Conservation (phyloP, 2,329 filamentous ascomycete species). For the Neonectria faginata region DNA sequence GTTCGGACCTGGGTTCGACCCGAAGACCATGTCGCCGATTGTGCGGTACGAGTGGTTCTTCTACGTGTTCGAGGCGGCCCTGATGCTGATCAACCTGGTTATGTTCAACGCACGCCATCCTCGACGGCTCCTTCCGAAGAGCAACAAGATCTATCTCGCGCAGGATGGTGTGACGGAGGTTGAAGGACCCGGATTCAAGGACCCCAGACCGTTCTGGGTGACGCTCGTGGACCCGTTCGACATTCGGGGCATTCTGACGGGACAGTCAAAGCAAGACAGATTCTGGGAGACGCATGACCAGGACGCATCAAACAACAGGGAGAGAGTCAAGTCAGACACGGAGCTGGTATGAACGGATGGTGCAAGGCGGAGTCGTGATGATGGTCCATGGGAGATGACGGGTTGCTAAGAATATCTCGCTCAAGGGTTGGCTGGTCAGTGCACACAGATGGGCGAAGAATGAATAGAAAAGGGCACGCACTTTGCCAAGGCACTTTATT, state of each 20-base stretch:
- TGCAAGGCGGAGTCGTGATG: conserved; percentile 14
- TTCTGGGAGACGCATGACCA: conserved; percentile 51
- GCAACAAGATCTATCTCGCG: conserved; percentile 62
- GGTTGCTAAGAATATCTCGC: conserved; percentile 16
- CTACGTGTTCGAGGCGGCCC: conserved; percentile 65
- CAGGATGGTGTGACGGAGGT: conserved; percentile 63
- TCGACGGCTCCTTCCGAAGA: conserved; percentile 61
- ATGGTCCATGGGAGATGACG: conserved; percentile 9
- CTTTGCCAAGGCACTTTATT: neutral
- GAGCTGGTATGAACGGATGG: conserved; percentile 19
- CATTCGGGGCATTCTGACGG: conserved; percentile 50
- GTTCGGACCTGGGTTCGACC: conserved; percentile 53
- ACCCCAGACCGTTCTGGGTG: conserved; percentile 56
- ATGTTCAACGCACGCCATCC: conserved; percentile 65
- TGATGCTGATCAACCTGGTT: conserved; percentile 64
- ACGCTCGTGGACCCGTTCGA: conserved; percentile 59
- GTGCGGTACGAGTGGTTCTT: conserved; percentile 71
- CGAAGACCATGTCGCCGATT: conserved; percentile 55
- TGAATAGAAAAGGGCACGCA: too few relatives aligned
- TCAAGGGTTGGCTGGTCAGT: neutral
- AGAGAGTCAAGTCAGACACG: conserved; percentile 15
- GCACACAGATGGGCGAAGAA: neutral
- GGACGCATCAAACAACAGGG: neutral
- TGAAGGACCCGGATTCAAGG: conserved; percentile 61
- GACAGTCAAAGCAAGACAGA: conserved; percentile 47